Evolutionary conservation across 1,284 basidiomycete species (phyloP).

Genomic region (Pseudozyma sp.): DNA sequence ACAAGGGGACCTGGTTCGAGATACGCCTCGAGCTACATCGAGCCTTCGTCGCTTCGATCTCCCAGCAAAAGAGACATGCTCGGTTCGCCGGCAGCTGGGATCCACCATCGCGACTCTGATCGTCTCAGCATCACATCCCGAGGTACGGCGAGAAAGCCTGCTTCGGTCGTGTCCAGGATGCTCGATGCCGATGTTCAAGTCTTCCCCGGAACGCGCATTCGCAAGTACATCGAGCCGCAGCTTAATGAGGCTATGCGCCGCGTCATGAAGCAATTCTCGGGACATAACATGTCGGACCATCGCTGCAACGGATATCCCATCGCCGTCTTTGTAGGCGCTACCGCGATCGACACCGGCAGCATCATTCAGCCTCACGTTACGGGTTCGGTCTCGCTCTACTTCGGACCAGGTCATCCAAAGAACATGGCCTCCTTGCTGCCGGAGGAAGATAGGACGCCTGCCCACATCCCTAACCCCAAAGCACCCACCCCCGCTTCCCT

Average conservation of each 20-base stretch:
- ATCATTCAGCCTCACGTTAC: slow-evolving; percentile 50
- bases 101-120: slow-evolving; percentile 35
- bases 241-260: slow-evolving; percentile 50
- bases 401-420: slow-evolving; percentile 49
- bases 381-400: slow-evolving; percentile 48
- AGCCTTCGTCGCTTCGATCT: slow-evolving; percentile 18
- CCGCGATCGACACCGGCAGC: slow-evolving; percentile 48
- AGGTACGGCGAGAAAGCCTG: slow-evolving; percentile 30
- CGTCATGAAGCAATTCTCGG: slow-evolving; percentile 54
- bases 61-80: slow-evolving; percentile 24
- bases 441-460: slow-evolving; percentile 39
- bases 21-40: slow-evolving; percentile 32
- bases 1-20: slow-evolving; percentile 15
- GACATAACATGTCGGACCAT: slow-evolving; percentile 53
- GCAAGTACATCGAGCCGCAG: slow-evolving; percentile 50
- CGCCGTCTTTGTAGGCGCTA: slow-evolving; percentile 56
- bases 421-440: slow-evolving; percentile 53
- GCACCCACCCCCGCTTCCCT: slow-evolving; percentile 47
- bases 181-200: slow-evolving; percentile 48
- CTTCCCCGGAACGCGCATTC: slow-evolving; percentile 46
- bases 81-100: slow-evolving; percentile 7
- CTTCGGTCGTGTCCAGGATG: slow-evolving; percentile 28
- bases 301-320: slow-evolving; percentile 52
- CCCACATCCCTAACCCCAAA: slow-evolving; percentile 52
- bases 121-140: slow-evolving; percentile 33